phyloP scores from a whole-genome alignment of 202 grass and related monocot species.

The Hordeum pubiflorum region DNA sequence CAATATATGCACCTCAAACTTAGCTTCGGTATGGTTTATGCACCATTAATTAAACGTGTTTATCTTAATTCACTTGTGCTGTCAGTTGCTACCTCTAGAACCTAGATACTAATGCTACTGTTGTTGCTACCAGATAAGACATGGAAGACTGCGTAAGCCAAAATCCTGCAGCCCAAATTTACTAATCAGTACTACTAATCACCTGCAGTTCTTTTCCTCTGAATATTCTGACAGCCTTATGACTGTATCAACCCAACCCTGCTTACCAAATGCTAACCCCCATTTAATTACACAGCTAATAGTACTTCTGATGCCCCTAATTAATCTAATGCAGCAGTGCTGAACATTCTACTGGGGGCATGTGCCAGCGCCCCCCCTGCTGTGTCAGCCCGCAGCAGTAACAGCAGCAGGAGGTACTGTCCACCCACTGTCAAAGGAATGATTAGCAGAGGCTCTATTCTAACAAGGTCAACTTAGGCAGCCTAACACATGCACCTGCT shows the following conservation, averaged over 20 bases:
- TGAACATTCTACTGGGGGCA: slow-evolving; percentile 48
- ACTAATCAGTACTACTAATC: not conserved
- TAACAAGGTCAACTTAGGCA: slow-evolving; percentile 48
- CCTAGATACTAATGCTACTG: not conserved
- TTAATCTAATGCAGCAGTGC: slow-evolving; percentile 11
- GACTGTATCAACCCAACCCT: slow-evolving; percentile 6
- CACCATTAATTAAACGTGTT: not conserved
- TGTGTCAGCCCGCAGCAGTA: slow-evolving; percentile 35
- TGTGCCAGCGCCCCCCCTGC: slow-evolving; percentile 25
- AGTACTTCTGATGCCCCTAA: not conserved
- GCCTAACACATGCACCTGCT: slow-evolving; percentile 24
- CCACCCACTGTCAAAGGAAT: slow-evolving; percentile 35
- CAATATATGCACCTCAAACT: not conserved
- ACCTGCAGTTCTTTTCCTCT: not conserved
- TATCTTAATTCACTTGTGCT: not conserved
- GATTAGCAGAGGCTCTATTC: slow-evolving; percentile 27
- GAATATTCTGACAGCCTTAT: not conserved
- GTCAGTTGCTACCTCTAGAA: not conserved
- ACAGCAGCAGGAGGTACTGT: slow-evolving; percentile 22
- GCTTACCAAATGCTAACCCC: slow-evolving; percentile 2
- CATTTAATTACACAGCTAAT: slow-evolving; percentile 4
- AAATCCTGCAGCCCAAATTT: not conserved
- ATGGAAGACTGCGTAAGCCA: not conserved
- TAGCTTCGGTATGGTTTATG: not conserved
- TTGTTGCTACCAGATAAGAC: not conserved